Conservation (phyloP, 345 rosid species). For the Pugionium cornutum region DNA sequence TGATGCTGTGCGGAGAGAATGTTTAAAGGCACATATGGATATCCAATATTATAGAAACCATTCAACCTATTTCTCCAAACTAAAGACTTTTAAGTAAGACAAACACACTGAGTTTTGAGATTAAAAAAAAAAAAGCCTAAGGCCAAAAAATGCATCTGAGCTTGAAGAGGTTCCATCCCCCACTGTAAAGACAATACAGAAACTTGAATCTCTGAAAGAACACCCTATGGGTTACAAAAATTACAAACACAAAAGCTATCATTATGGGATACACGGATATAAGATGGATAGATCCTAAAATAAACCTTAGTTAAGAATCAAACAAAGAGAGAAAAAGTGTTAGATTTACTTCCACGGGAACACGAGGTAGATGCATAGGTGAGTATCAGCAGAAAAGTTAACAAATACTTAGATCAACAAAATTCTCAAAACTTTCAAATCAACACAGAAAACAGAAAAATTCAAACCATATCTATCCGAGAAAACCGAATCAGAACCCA, state of each 20-base stretch:
- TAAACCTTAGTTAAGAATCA: slow-evolving; percentile 7
- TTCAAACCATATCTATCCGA: too few species aligned
- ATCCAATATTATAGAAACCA: slow-evolving; percentile 36
- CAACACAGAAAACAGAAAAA: too few species aligned
- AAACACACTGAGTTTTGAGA: neutral
- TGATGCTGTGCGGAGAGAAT: slow-evolving; percentile 23
- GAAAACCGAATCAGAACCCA: too few species aligned
- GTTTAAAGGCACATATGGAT: slow-evolving; percentile 17
- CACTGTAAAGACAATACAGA: too few species aligned
- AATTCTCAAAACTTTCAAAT: too few species aligned
- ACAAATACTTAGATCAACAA: too few species aligned
- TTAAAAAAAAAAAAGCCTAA: neutral
- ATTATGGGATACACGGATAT: neutral
- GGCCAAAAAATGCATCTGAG: too few species aligned
- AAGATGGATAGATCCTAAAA: neutral
- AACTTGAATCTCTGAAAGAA: neutral
- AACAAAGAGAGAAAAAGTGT: neutral
- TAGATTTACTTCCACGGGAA: too few species aligned
- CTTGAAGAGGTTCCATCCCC: too few species aligned
- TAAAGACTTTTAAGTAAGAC: neutral
- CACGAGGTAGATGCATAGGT: too few species aligned
- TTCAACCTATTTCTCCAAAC: slow-evolving; percentile 30
- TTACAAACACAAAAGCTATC: too few species aligned
- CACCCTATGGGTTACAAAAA: neutral
- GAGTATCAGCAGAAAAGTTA: too few species aligned